Base-by-base conservation (phyloP, 2,329 filamentous ascomycete species). In the Emergomyces orientalis region DNA sequence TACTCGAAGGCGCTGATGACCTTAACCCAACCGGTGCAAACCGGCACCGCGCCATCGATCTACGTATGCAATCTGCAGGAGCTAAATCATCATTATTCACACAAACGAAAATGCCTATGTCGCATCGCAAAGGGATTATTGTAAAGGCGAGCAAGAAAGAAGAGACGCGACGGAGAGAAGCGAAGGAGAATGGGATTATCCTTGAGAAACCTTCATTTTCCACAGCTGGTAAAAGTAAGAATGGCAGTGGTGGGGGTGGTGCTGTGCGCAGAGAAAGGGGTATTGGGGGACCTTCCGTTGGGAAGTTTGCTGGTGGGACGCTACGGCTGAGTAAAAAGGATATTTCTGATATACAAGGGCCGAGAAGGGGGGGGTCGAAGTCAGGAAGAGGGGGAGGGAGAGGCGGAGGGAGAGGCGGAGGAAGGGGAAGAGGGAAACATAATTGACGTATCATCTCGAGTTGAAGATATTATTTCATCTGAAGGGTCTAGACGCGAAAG, bases 1-100 rank as follows among this genome's bases (percentile, higher is more conserved):
- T 97, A 65, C 82, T 97, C 22, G 91, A 92, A 73, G 92, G 97
- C 75, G 94, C 97, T 74, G 86, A 96, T 61, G 92, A 90, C 47
- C 86, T 99, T 17, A 81, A 82, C 54, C 80, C 82, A 22, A 79
- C 83, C 27, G 92, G 92, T 61, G 87, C 86, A 69, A 88, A 88
- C 69, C 85, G 92, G 39, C 86, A 90, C 68, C 90, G 89, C 74
- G 90, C 92, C 0, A 85, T 89, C 6, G 93, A 97, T 74, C 78
- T 97, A 67, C 88, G 93, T 63, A 80, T 97, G 57, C 89, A 90
- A 73, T 83, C 88, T 13, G 82, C 97, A 2, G 92, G 91, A 8
- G 86, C 88, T n/a, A 91, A 89, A 70, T 74, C 78, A 7, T 91
- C 88, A 25, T 82, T 95, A 56, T 87, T 88, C 68, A 81, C 82